Evolutionary conservation across 768 basidiomycete species (phyloP), one percentile per base, ranked within the genome.

Genomic region (Mycena capillaripes): DNA sequence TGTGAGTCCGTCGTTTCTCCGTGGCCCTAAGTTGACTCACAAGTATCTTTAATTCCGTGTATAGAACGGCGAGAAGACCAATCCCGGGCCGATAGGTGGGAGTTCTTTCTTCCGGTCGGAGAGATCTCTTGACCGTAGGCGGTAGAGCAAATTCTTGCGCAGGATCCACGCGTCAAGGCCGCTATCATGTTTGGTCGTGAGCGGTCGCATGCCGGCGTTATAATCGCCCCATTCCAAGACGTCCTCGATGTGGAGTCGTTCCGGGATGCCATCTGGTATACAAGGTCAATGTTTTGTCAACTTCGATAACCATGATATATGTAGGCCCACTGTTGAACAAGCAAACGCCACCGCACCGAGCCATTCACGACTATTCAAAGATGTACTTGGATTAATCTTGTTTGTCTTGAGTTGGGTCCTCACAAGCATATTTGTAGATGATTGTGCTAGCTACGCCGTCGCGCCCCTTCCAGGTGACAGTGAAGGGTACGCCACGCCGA

Each of bases 341-440:
- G 77, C 83, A 64, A 88, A 87, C 63, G 71, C 71, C n/a, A 82
- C 76, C 61, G 86, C 86, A 4, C 87, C 87, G 10, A 78, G 81
- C 48, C 86, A 87, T 73, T 65, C 63, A 19, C 86, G 85, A 25
- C 68, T 88, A 5, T 86, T 86, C 78, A 87, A 86, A 69, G 86
- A 86, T 78, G 85, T 84, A 69, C 23, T 53, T 46, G 30, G n/a
- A 19, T 25, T 12, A 25, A 50, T 50, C 16, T 17, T 46, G 57
- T 48, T 10, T 30, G 19, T 69, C 36, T 38, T 38, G 8, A 38
- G 36, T 61, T 27, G 9, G 42, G 16, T 48, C 30, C 30, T 38
- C 27, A 17, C 32, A 27, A 4, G 19, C 30, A 34, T 34, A 40
- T 56, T 27, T 34, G n/a, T n/a, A 87, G 85, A 88, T 88, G 85